Evolutionary conservation across 1,284 basidiomycete genomes (phyloP).

Genomic region (Ceraceosorus bombacis): DNA sequence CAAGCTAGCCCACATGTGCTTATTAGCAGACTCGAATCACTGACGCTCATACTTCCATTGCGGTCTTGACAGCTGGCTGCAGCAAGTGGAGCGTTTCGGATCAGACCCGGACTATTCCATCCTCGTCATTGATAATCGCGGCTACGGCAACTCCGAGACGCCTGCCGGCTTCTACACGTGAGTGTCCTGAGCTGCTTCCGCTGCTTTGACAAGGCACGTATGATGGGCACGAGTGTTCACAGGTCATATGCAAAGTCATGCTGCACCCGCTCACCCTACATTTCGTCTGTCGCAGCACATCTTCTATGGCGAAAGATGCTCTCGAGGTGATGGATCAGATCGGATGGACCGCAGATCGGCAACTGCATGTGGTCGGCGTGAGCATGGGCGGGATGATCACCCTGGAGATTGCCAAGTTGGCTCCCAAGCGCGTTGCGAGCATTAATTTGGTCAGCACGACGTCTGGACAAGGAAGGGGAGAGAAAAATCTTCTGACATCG

Average conservation of each 20-base stretch:
- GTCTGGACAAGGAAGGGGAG: conserved; percentile 19
- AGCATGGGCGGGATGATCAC: conserved; percentile 82
- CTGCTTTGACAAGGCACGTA: background rate
- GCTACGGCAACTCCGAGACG: conserved; percentile 68
- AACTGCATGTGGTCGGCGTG: conserved; percentile 67
- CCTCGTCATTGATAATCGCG: conserved; percentile 79
- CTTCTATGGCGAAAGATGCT: conserved; percentile 69
- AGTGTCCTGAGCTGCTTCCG: background rate
- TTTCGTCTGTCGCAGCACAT: conserved; percentile 50
- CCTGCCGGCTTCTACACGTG: conserved; percentile 51
- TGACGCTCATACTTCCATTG: background rate
- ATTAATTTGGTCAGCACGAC: conserved; percentile 40
- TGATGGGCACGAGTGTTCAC: too few relatives aligned
- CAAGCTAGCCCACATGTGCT: background rate
- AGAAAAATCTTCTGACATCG: conserved; percentile 7
- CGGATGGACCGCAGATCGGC: conserved; percentile 61
- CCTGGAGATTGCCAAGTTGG: conserved; percentile 38
- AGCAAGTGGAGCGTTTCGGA: conserved; percentile 47
- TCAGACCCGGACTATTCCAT: conserved; percentile 52
- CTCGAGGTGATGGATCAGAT: conserved; percentile 61
- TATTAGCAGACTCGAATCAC: background rate
- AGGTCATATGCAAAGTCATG: background rate
- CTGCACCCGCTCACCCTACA: background rate
- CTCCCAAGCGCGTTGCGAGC: conserved; percentile 18
- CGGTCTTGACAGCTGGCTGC: conserved; percentile 33